Evolutionary conservation across 306 rosid genomes (phyloP).

Genomic region (Lagenaria siceraria): DNA sequence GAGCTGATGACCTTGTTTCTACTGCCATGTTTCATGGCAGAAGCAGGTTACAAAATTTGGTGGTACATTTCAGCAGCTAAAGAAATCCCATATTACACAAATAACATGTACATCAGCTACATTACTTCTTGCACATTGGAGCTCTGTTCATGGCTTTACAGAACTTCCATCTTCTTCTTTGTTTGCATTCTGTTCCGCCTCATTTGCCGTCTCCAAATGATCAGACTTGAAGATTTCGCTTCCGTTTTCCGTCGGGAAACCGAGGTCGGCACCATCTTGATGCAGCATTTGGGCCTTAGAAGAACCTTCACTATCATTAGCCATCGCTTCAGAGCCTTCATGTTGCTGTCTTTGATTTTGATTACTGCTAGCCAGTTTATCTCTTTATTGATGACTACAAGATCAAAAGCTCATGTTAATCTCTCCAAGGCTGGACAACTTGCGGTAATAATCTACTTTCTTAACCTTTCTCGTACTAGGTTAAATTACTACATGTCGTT

Average conservation of each 20-base stretch:
- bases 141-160: conserved; percentile 73
- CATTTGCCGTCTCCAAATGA: conserved; percentile 54
- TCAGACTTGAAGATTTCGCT: conserved; percentile 56
- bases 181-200: conserved; percentile 68
- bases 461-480: background rate
- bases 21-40: conserved; percentile 45
- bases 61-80: conserved; percentile 66
- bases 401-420: conserved; percentile 41
- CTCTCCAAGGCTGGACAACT: conserved; percentile 76
- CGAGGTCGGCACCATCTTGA: conserved; percentile 51
- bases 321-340: conserved; percentile 65
- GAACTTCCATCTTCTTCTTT: conserved; percentile 76
- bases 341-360: conserved; percentile 53
- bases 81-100: conserved; percentile 52
- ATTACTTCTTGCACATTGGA: conserved; percentile 36
- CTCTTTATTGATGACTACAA: conserved; percentile 40
- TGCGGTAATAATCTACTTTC: conserved; percentile 28
- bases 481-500: background rate
- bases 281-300: conserved; percentile 51
- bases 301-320: conserved; percentile 52
- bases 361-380: conserved; percentile 74
- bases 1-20: conserved; percentile 41
- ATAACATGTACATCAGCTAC: conserved; percentile 36
- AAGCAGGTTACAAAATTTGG: conserved; percentile 75
- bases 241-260: conserved; percentile 47